A percentile compares a stretch with the other conserved stretches of the same genome.
phyloP scores from a whole-genome alignment of 2,329 filamentous ascomycete genomes.

The Venturia nashicola region DNA sequence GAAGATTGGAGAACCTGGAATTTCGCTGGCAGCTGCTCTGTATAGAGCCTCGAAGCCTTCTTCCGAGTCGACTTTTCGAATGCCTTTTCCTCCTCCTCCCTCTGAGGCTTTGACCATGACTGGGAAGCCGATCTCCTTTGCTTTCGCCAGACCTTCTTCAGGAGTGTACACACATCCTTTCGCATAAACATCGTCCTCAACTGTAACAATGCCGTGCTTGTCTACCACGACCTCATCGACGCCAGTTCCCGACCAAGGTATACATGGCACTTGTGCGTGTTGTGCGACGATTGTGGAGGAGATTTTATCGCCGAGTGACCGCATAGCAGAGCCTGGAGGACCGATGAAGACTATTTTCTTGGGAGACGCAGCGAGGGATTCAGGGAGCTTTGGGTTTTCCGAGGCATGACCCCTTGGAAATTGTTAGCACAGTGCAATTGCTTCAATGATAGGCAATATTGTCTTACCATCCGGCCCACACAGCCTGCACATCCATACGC shows the following conservation, averaged over 20 bases:
- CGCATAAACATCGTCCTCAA: slow-evolving; percentile 71
- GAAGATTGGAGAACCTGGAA: slow-evolving; percentile 97
- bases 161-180: slow-evolving; percentile 85
- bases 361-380: slow-evolving; percentile 87
- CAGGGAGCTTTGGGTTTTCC: slow-evolving; percentile 94
- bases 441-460: background rate
- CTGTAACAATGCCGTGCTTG: slow-evolving; percentile 77
- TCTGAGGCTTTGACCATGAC: slow-evolving; percentile 99
- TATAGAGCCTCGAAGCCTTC: slow-evolving; percentile 78
- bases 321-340: slow-evolving; percentile 94
- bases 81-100: slow-evolving; percentile 97
- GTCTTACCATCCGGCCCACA: slow-evolving; percentile 90
- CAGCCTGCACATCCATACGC: slow-evolving; percentile 95
- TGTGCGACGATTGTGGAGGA: slow-evolving; percentile 98
- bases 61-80: slow-evolving; percentile 82
- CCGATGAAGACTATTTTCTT: slow-evolving; percentile 99
- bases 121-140: slow-evolving; percentile 87
- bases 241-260: slow-evolving; percentile 97
- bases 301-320: slow-evolving; percentile 98
- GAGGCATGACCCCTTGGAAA: slow-evolving; percentile 67
- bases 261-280: slow-evolving; percentile 90
- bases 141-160: slow-evolving; percentile 78
- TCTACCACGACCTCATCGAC: slow-evolving; percentile 73
- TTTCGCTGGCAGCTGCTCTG: slow-evolving; percentile 92
- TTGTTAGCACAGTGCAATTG: background rate